A percentile compares a stretch with the other conserved stretches of the same genome.
Conservation (phyloP, 805 yeast genomes). For the Metschnikowia lochheadii region DNA sequence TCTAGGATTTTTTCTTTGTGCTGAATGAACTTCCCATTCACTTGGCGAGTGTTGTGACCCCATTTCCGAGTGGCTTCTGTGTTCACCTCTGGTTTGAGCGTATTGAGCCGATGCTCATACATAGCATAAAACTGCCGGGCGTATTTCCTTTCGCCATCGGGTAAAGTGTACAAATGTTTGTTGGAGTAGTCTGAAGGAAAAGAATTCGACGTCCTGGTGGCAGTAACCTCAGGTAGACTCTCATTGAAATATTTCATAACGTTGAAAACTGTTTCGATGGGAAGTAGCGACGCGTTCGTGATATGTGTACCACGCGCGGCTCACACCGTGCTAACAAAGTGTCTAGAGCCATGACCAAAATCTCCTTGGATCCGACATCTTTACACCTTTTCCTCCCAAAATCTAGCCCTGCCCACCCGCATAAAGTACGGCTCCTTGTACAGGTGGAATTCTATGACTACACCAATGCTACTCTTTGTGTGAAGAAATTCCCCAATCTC, state of each 20-base stretch:
- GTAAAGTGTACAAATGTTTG: constrained; percentile 19
- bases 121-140: constrained; percentile 39
- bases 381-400: constrained; percentile 20
- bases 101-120: constrained; percentile 38
- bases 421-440: constrained; percentile 25
- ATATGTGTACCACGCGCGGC: constrained; percentile 1
- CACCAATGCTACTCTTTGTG: constrained; percentile 10
- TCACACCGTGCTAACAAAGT: neutral
- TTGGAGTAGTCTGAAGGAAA: constrained; percentile 10
- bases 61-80: constrained; percentile 42
- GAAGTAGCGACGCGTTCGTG: constrained; percentile 1
- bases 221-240: neutral
- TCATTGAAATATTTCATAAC: constrained; percentile 9
- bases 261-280: neutral
- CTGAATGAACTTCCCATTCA: constrained; percentile 30
- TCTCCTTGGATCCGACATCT: constrained; percentile 26
- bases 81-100: constrained; percentile 32
- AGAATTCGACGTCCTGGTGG: neutral
- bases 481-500: constrained; percentile 19
- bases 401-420: constrained; percentile 20
- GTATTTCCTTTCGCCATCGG: constrained; percentile 26
- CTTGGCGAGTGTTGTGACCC: constrained; percentile 43
- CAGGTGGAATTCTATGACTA: constrained; percentile 24
- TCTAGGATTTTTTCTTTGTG: constrained; percentile 50
- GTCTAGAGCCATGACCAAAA: constrained; percentile 24